phyloP scores from a whole-genome alignment of 2,329 filamentous ascomycete genomes.

The Simplicillium sp. region DNA sequence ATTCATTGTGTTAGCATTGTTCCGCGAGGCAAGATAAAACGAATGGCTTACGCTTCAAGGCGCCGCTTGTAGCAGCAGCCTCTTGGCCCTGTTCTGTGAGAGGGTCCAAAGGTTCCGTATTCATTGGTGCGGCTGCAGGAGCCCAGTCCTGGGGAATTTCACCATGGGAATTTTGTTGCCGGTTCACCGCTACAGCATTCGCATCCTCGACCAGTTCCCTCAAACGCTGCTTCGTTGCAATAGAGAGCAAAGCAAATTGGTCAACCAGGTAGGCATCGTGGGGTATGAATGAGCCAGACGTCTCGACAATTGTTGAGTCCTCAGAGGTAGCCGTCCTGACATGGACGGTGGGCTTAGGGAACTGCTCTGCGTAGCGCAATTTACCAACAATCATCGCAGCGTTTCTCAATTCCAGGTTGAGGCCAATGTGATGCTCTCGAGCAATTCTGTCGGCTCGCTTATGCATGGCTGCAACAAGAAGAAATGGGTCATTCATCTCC shows the following conservation, averaged over 20 bases:
- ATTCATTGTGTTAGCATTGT: background rate
- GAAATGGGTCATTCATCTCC: slow-evolving; percentile 65
- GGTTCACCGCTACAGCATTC: slow-evolving; percentile 56
- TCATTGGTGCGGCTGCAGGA: slow-evolving; percentile 53
- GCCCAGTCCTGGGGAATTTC: slow-evolving; percentile 67
- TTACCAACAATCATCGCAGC: slow-evolving; percentile 32
- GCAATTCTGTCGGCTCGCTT: slow-evolving; percentile 49
- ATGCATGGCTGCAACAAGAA: slow-evolving; percentile 54
- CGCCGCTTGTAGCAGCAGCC: slow-evolving; percentile 24
- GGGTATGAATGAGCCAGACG: slow-evolving; percentile 61
- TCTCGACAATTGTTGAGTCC: slow-evolving; percentile 53
- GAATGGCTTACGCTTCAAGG: slow-evolving; percentile 47
- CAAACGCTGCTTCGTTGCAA: slow-evolving; percentile 73
- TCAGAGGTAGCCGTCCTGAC: slow-evolving; percentile 47
- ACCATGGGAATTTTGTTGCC: slow-evolving; percentile 73
- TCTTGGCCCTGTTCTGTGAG: slow-evolving; percentile 4
- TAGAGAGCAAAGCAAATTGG: slow-evolving; percentile 71
- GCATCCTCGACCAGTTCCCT: slow-evolving; percentile 71
- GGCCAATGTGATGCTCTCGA: slow-evolving; percentile 43
- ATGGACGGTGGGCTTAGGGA: slow-evolving; percentile 41
- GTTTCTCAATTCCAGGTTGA: slow-evolving; percentile 48
- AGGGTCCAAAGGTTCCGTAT: slow-evolving; percentile 25
- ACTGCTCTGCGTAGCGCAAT: slow-evolving; percentile 38
- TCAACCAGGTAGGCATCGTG: slow-evolving; percentile 70
- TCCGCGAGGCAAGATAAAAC: too few species aligned